Evolutionary conservation across 306 rosid species (phyloP).

Genomic region (Dalbergia oliveri): DNA sequence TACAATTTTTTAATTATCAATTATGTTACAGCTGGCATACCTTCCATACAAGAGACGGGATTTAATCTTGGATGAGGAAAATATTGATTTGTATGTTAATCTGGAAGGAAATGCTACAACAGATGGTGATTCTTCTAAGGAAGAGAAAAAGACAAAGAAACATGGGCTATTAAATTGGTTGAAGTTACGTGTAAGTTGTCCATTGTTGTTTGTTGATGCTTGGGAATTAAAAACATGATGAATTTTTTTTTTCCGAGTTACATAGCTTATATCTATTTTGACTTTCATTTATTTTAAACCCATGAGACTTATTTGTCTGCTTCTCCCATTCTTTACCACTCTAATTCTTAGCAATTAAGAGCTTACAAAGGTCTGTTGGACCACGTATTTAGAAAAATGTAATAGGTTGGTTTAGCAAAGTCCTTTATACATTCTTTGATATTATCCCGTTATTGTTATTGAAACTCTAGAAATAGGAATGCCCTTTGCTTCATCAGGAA

Average conservation of each 20-base stretch:
- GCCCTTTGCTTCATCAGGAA: slow-evolving; percentile 25
- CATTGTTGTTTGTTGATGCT: slow-evolving; percentile 27
- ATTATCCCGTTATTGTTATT: slow-evolving; percentile 4
- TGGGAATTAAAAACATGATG: slow-evolving; percentile 25
- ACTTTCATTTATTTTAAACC: slow-evolving; percentile 26
- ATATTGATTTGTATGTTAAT: slow-evolving; percentile 76
- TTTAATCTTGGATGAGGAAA: slow-evolving; percentile 90
- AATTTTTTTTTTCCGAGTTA: slow-evolving; percentile 23
- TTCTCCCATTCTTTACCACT: slow-evolving; percentile 33
- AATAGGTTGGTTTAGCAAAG: slow-evolving; percentile 32
- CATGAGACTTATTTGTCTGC: slow-evolving; percentile 24
- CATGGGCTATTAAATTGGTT: slow-evolving; percentile 96
- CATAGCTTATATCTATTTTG: slow-evolving; percentile 33
- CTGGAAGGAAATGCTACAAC: slow-evolving; percentile 74
- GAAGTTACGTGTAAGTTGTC: slow-evolving; percentile 80
- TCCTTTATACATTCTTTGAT: slow-evolving; percentile 30
- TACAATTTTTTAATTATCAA: slow-evolving; percentile 36
- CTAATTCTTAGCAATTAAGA: slow-evolving; percentile 15
- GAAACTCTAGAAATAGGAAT: slow-evolving; percentile 16
- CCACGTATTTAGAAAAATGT: slow-evolving; percentile 15
- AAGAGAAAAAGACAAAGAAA: slow-evolving; percentile 87
- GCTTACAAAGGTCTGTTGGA: slow-evolving; percentile 1
- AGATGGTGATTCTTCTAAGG: slow-evolving; percentile 70
- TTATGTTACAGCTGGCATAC: slow-evolving; percentile 86
- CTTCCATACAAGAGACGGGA: slow-evolving; percentile 96